phyloP scores from a whole-genome alignment of 2,329 filamentous ascomycete species.

The Sporothrix euskadiensis region DNA sequence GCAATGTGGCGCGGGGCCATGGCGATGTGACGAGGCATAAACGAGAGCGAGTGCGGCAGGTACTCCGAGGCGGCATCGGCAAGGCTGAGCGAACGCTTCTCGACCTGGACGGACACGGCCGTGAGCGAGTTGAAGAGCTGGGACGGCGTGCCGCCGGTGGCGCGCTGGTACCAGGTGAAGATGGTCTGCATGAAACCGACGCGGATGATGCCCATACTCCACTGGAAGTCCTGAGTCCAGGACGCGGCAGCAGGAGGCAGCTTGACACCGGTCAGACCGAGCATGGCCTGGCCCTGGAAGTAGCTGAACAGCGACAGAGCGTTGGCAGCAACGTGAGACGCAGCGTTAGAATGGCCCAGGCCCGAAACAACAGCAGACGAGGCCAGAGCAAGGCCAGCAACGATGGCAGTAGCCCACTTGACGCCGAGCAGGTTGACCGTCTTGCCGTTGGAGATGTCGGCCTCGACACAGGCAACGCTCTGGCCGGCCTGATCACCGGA shows the following conservation, averaged over 20 bases:
- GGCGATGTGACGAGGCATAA: slow-evolving; percentile 46
- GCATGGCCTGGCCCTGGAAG: slow-evolving; percentile 83
- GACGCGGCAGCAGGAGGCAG: slow-evolving; percentile 78
- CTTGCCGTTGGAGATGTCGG: slow-evolving; percentile 77
- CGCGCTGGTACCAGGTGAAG: slow-evolving; percentile 84
- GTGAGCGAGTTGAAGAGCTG: slow-evolving; percentile 69
- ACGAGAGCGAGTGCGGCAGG: slow-evolving; percentile 44
- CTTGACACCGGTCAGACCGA: slow-evolving; percentile 72
- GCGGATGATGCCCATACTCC: slow-evolving; percentile 86
- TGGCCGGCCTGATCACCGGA: slow-evolving; percentile 47
- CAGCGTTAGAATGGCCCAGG: slow-evolving; percentile 81
- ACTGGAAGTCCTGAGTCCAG: slow-evolving; percentile 91
- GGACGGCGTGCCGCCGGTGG: slow-evolving; percentile 76
- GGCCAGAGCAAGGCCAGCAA: slow-evolving; percentile 70
- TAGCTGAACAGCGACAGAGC: slow-evolving; percentile 81
- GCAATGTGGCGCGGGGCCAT: slow-evolving; percentile 39
- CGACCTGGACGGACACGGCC: slow-evolving; percentile 71
- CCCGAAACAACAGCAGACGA: slow-evolving; percentile 80
- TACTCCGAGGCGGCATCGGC: slow-evolving; percentile 38
- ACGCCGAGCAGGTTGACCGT: slow-evolving; percentile 79
- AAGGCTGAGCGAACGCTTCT: slow-evolving; percentile 51
- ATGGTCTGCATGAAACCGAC: slow-evolving; percentile 75
- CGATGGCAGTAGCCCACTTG: slow-evolving; percentile 76
- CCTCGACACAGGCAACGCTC: slow-evolving; percentile 75
- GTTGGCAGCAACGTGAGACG: slow-evolving; percentile 82